phyloP scores from a whole-genome alignment of 2,329 filamentous ascomycete species.

The Curvularia sp. region DNA sequence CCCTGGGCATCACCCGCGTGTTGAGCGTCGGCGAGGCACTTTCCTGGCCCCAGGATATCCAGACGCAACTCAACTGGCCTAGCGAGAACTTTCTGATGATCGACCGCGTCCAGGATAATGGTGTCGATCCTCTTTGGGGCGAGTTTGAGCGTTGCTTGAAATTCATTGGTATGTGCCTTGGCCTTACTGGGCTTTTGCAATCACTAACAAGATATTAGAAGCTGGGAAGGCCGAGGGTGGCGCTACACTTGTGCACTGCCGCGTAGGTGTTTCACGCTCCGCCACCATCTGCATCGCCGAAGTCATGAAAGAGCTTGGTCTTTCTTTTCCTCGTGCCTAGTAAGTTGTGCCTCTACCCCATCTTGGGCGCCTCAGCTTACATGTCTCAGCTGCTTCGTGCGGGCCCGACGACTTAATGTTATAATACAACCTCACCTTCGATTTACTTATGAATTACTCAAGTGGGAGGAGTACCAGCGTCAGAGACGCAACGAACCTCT shows the following conservation, averaged over 20 bases:
- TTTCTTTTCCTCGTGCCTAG: slow-evolving; percentile 92
- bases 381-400: slow-evolving; percentile 76
- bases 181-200: neutral
- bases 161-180: slow-evolving; percentile 79
- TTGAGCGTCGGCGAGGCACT: slow-evolving; percentile 91
- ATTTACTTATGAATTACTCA: slow-evolving; percentile 90
- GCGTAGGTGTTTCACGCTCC: slow-evolving; percentile 92
- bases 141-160: slow-evolving; percentile 86
- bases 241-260: slow-evolving; percentile 93
- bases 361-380: slow-evolving; percentile 18
- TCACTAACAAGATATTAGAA: slow-evolving; percentile 61
- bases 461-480: slow-evolving; percentile 87
- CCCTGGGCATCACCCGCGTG: slow-evolving; percentile 84
- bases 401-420: slow-evolving; percentile 89
- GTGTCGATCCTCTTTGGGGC: slow-evolving; percentile 86
- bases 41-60: slow-evolving; percentile 76
- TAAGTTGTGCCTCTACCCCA: slow-evolving; percentile 48
- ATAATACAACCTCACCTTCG: slow-evolving; percentile 97
- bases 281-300: slow-evolving; percentile 99
- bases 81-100: slow-evolving; percentile 79
- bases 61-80: slow-evolving; percentile 69
- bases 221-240: slow-evolving; percentile 77
- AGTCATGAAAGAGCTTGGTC: slow-evolving; percentile 81
- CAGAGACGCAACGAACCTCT: slow-evolving; percentile 61
- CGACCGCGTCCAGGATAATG: slow-evolving; percentile 92